A percentile compares a stretch with the other conserved stretches of the same genome.
Conservation (phyloP, 2,329 filamentous ascomycete species). For the Leptographium wingfieldii region DNA sequence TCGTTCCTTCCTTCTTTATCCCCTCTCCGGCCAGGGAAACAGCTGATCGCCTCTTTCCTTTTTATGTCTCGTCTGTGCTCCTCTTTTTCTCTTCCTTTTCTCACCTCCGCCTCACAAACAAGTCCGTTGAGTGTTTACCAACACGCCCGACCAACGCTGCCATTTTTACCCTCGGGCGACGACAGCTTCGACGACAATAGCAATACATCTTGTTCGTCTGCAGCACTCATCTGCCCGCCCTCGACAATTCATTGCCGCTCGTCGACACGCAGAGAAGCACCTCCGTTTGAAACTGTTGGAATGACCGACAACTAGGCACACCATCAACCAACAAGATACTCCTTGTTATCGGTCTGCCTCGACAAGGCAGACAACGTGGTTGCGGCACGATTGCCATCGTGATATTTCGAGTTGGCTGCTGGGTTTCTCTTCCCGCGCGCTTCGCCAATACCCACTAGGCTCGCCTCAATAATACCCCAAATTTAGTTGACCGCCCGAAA, state of each 20-base stretch:
- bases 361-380: not conserved
- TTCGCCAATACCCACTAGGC: not conserved
- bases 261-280: too few relatives aligned
- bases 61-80: not conserved
- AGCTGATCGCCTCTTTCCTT: not conserved
- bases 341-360: too few relatives aligned
- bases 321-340: too few relatives aligned
- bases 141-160: not conserved
- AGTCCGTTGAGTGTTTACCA: not conserved
- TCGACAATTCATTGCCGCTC: too few relatives aligned
- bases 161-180: not conserved
- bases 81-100: not conserved
- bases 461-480: not conserved
- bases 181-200: not conserved
- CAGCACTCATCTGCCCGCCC: too few relatives aligned
- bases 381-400: conserved; percentile 2
- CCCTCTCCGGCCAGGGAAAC: not conserved
- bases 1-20: not conserved
- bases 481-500: not conserved
- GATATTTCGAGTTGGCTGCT: not conserved
- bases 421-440: not conserved
- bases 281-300: too few relatives aligned
- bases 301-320: too few relatives aligned
- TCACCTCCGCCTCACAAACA: not conserved
- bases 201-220: not conserved